These are phyloP conservation scores for Jamesozyma hellenica DNA, from an alignment of 805 yeast genomes.

Conservation along the genomic window DNA sequence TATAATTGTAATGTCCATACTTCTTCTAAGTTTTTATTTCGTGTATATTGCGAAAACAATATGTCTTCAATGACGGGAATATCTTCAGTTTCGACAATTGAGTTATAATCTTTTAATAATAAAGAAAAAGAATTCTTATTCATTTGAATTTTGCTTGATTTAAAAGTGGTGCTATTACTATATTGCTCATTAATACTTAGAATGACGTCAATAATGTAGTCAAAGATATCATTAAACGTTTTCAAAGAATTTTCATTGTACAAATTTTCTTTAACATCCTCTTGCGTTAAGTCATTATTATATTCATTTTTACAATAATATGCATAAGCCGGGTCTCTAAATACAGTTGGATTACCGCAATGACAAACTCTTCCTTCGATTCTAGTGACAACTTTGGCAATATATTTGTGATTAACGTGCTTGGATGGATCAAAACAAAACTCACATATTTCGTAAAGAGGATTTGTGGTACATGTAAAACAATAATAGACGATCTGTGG, in stretches of 20 bases:
- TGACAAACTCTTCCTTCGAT: constrained; percentile 27
- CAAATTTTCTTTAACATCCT: neutral
- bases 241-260: constrained; percentile 7
- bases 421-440: constrained; percentile 59
- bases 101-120: neutral
- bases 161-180: neutral
- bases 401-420: constrained; percentile 53
- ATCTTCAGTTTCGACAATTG: neutral
- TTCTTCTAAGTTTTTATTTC: constrained; percentile 7
- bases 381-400: constrained; percentile 20
- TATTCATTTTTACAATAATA: constrained; percentile 13
- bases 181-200: constrained; percentile 7
- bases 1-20: constrained; percentile 22
- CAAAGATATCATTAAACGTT: constrained; percentile 16
- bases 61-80: neutral
- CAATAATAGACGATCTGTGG: constrained; percentile 26
- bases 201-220: constrained; percentile 19
- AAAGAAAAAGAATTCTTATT: neutral
- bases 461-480: constrained; percentile 26
- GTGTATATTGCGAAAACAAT: constrained; percentile 5
- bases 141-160: neutral
- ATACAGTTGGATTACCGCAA: constrained; percentile 25
- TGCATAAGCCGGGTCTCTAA: constrained; percentile 13
- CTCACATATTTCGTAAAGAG: constrained; percentile 44
- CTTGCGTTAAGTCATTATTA: constrained; percentile 9